Evolutionary conservation across 169 alveolate species (phyloP), one percentile per base, ranked within the genome.

Genomic region (Plasmodium sp.): DNA sequence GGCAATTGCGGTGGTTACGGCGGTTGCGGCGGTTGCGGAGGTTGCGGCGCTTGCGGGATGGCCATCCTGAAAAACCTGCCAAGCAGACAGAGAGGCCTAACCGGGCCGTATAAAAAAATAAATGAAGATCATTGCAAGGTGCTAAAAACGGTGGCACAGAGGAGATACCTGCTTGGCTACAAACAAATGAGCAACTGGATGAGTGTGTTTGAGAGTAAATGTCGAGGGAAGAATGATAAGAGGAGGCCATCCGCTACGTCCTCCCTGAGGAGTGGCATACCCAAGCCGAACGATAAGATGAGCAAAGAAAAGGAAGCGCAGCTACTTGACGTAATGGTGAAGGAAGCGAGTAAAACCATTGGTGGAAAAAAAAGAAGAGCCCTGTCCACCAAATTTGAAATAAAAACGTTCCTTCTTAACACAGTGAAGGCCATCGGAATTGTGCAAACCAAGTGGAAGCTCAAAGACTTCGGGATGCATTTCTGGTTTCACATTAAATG

Each of bases 401-500:
- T 86, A 43, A 86, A 86, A 54, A 39, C 71, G 2, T 86, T 86
- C 45, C 81, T 86, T 54, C 43, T 86, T 12, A 86, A 86, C 27
- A 77, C 93, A 77, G 22, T 86, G n/a, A 86, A 86, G 71, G 93
- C 93, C 1, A 75, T 86, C 33, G 93, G 93, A 33, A 75, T 75
- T 22, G 82, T 86, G 9, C 62, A 77, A 7, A 45, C 80, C 43
- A 86, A 86, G 43, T 86, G 93, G 93, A 86, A 86, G 45, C 7
- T 54, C 0, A 86, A 74, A 54, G 43, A 86, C n/a, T 75, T 74
- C 18, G 93, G 93, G 5, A 10, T 86, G 27, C 39, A 86, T 75
- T 86, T 86, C 81, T 86, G 93, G 93, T 86, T 75, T 56, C 93
- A 86, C 77, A 86, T 86, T 10, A 75, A 86, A 67, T 86, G 81